Evolutionary conservation across 352 stramenopile genomes (phyloP).

Genomic region (Phytophthora hibernalis): DNA sequence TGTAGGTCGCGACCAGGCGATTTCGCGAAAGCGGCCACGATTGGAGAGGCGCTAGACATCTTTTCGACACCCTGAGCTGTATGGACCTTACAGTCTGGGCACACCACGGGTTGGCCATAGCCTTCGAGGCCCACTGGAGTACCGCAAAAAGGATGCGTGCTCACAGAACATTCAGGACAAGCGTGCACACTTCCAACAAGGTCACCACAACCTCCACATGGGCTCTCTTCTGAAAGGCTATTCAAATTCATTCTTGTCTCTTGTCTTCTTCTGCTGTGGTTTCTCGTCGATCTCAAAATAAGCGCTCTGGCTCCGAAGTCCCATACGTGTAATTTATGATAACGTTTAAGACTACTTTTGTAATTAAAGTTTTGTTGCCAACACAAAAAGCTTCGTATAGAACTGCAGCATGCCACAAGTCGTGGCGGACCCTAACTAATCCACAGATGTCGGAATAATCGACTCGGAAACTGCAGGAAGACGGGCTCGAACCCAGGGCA

Average conservation of each 20-base stretch:
- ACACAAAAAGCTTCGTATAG: background rate
- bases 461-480: constrained; percentile 4
- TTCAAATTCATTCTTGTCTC: too few species aligned
- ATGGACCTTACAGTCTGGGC: constrained; percentile 7
- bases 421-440: background rate
- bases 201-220: too few species aligned
- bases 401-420: background rate
- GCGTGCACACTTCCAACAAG: too few species aligned
- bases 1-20: background rate
- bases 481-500: background rate
- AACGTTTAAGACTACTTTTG: background rate
- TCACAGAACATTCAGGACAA: too few species aligned
- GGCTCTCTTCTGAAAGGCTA: too few species aligned
- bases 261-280: too few species aligned
- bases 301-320: too few species aligned
- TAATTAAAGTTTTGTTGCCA: background rate
- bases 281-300: too few species aligned
- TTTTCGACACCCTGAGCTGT: too few species aligned
- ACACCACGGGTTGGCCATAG: constrained; percentile 5
- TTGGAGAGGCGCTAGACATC: background rate
- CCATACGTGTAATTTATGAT: background rate
- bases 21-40: constrained; percentile 4
- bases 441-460: too few species aligned
- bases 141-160: too few species aligned
- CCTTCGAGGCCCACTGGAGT: constrained; percentile 1